These are phyloP conservation scores for Sugiyamaella boreocaroliniensis DNA, from an alignment of 805 yeast species.

Conservation along the genomic window DNA sequence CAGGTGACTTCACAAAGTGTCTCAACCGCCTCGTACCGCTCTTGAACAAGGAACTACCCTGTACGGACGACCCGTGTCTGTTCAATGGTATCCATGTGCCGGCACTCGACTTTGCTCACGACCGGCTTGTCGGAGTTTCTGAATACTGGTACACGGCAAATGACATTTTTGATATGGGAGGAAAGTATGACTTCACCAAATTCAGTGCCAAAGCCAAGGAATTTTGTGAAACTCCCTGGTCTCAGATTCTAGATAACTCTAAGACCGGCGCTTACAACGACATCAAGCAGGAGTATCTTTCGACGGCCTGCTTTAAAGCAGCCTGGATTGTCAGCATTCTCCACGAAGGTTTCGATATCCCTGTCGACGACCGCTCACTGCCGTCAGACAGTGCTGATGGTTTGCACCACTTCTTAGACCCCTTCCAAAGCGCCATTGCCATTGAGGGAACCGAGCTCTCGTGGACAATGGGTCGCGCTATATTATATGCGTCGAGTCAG, in stretches of 20 bases:
- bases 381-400: neutral
- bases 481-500: conserved; percentile 73
- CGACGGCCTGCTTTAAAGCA: conserved; percentile 86
- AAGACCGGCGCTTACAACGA: conserved; percentile 51
- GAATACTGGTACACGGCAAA: conserved; percentile 98
- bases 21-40: conserved; percentile 66
- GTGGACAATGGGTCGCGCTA: conserved; percentile 88
- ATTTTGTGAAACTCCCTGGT: conserved; percentile 78
- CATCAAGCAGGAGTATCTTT: conserved; percentile 50
- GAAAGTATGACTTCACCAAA: conserved; percentile 69
- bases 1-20: conserved; percentile 75
- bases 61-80: conserved; percentile 81
- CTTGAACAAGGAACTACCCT: conserved; percentile 69
- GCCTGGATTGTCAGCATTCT: conserved; percentile 86
- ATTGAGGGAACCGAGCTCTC: conserved; percentile 80
- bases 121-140: conserved; percentile 85
- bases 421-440: conserved; percentile 75
- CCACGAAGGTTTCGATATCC: conserved; percentile 89
- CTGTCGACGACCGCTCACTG: conserved; percentile 29
- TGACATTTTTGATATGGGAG: conserved; percentile 83
- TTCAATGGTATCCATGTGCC: conserved; percentile 97
- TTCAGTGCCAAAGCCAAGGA: conserved; percentile 60
- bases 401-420: conserved; percentile 34
- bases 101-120: conserved; percentile 65
- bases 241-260: conserved; percentile 39